These are phyloP conservation scores for Yarrowia yakushimensis DNA, from an alignment of 805 yeast species.

Conservation along the genomic window DNA sequence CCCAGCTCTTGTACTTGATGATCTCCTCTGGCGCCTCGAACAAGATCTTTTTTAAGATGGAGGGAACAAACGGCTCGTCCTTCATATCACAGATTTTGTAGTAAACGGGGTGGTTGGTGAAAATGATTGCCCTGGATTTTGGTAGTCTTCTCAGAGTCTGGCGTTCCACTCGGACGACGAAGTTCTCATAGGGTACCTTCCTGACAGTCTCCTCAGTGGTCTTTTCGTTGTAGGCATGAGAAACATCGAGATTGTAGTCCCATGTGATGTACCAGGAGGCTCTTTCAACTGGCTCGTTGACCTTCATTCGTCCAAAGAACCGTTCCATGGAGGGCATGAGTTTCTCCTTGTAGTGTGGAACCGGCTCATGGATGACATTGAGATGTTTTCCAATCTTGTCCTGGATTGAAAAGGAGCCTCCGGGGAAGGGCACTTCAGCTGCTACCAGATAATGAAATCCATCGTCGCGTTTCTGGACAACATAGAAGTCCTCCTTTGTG, in stretches of 20 bases:
- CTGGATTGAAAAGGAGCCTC: slow-evolving; percentile 54
- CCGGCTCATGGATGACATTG: slow-evolving; percentile 63
- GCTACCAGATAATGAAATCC: slow-evolving; percentile 63
- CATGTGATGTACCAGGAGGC: slow-evolving; percentile 74
- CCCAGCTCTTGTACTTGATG: slow-evolving; percentile 61
- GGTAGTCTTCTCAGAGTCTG: slow-evolving; percentile 70
- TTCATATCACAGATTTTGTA: slow-evolving; percentile 73
- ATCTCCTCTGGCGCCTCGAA: slow-evolving; percentile 66
- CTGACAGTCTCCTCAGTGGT: slow-evolving; percentile 38
- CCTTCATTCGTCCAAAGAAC: slow-evolving; percentile 63
- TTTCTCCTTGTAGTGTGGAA: slow-evolving; percentile 66
- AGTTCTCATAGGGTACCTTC: slow-evolving; percentile 45
- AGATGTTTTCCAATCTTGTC: slow-evolving; percentile 58
- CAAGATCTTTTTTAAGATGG: slow-evolving; percentile 57
- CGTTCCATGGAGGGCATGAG: slow-evolving; percentile 67
- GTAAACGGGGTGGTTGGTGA: slow-evolving; percentile 74
- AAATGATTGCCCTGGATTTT: slow-evolving; percentile 52
- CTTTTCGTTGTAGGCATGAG: slow-evolving; percentile 43
- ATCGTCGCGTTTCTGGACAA: slow-evolving; percentile 54
- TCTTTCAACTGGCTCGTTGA: slow-evolving; percentile 63
- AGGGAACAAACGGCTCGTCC: slow-evolving; percentile 69
- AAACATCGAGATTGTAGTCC: slow-evolving; percentile 43
- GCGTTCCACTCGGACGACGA: slow-evolving; percentile 67
- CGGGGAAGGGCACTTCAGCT: slow-evolving; percentile 77
- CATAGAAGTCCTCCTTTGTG: slow-evolving; percentile 73